Percentiles rank a stretch among this genome's conserved stretches.
Evolutionary conservation across 495 filamentous ascomycete genomes (phyloP).

Genomic region (Apiosordaria backusii): DNA sequence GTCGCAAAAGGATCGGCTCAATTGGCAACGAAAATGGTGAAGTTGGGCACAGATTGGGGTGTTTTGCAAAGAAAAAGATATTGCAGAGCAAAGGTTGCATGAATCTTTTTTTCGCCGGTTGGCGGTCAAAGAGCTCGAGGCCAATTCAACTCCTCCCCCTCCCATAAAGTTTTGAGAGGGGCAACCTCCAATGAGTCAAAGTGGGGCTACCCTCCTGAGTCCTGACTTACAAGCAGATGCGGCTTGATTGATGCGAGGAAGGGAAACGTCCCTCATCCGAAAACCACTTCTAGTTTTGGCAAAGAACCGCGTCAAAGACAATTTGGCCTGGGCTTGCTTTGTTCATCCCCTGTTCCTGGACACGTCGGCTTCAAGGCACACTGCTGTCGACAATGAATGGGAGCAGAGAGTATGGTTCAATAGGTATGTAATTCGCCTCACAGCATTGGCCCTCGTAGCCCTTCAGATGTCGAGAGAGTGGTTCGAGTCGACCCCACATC

Average conservation of each 20-base stretch:
- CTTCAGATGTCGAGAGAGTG: not conserved
- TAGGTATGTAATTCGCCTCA: conserved; percentile 2
- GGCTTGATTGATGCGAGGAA: too few species aligned
- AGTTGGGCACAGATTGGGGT: not conserved
- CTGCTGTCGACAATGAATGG: not conserved
- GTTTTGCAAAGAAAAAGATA: not conserved
- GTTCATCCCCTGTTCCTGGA: not conserved
- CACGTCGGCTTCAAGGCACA: not conserved
- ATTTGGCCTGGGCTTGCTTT: not conserved
- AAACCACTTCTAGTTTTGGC: not conserved
- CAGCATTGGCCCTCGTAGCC: not conserved
- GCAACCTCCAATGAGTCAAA: conserved; percentile 22
- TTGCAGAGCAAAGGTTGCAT: not conserved
- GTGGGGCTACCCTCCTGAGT: conserved; percentile 16
- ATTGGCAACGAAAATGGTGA: not conserved
- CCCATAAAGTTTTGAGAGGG: conserved; percentile 3
- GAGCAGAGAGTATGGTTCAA: not conserved
- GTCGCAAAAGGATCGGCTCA: not conserved
- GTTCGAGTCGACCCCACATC: not conserved
- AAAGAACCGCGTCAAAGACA: not conserved
- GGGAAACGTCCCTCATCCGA: not conserved
- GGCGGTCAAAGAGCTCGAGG: conserved; percentile 21
- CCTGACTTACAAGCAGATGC: not conserved
- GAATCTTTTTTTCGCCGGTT: conserved; percentile 11
- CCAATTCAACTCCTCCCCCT: conserved; percentile 1